Percentiles rank a stretch among this genome's conserved stretches.
These are phyloP conservation scores for Ustilago hordei DNA, from an alignment of 1,284 basidiomycete species.

Conservation along the genomic window DNA sequence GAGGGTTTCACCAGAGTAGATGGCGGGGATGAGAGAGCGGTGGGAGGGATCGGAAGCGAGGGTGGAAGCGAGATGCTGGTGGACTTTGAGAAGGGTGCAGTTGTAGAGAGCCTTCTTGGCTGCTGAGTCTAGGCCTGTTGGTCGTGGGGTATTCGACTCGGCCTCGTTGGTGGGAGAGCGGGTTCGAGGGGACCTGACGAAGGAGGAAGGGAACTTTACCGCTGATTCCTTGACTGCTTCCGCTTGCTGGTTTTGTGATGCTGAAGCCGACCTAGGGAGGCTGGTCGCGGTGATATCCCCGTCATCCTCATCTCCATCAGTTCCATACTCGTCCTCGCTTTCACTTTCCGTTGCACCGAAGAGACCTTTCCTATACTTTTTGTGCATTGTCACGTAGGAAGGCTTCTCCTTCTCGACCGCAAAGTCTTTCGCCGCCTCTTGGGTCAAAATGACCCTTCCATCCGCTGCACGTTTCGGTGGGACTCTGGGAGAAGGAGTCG, in stretches of 20 bases:
- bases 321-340: slow-evolving; percentile 59
- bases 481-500: neutral
- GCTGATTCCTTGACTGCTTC: neutral
- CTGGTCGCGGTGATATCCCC: neutral
- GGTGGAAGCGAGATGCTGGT: slow-evolving; percentile 50
- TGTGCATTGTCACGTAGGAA: slow-evolving; percentile 18
- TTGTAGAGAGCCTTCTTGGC: slow-evolving; percentile 61
- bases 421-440: slow-evolving; percentile 27
- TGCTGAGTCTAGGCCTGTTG: slow-evolving; percentile 48
- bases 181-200: slow-evolving; percentile 21
- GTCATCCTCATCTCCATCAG: slow-evolving; percentile 29
- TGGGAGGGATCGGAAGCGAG: slow-evolving; percentile 28
- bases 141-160: slow-evolving; percentile 1
- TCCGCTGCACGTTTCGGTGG: slow-evolving; percentile 27
- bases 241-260: neutral
- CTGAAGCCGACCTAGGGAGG: neutral
- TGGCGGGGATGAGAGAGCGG: slow-evolving; percentile 27
- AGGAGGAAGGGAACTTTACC: slow-evolving; percentile 34
- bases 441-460: slow-evolving; percentile 33
- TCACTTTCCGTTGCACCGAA: slow-evolving; percentile 39
- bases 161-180: slow-evolving; percentile 21
- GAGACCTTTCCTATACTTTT: slow-evolving; percentile 35
- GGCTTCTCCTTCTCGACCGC: slow-evolving; percentile 17
- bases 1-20: slow-evolving; percentile 24
- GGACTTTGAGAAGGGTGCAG: slow-evolving; percentile 62